phyloP scores from a whole-genome alignment of 768 basidiomycete species.

The Tricholoma flavovirens region DNA sequence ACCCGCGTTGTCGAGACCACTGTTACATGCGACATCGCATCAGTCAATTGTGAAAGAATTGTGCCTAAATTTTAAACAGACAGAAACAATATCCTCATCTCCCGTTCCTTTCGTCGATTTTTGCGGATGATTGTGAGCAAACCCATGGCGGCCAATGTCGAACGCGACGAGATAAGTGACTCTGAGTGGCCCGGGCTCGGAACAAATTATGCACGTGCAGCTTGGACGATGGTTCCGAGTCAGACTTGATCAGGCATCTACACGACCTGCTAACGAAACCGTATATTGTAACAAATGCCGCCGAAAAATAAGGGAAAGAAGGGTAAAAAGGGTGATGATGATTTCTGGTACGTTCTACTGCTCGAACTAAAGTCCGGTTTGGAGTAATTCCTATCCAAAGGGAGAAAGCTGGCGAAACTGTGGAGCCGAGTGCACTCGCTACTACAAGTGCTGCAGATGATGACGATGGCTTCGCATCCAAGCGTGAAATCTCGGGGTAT shows the following conservation, averaged over 20 bases:
- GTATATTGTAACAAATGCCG: constrained; percentile 31
- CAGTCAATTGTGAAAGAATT: constrained; percentile 2
- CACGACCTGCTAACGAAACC: neutral
- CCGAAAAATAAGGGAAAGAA: constrained; percentile 82
- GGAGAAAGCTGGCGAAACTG: constrained; percentile 60
- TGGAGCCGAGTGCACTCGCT: constrained; percentile 35
- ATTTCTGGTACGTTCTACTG: constrained; percentile 60
- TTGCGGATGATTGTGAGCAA: constrained; percentile 96
- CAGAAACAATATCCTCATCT: constrained; percentile 96
- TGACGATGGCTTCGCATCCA: constrained; percentile 21
- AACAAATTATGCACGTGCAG: neutral
- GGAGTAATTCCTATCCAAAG: constrained; percentile 29
- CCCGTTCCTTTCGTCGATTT: constrained; percentile 90
- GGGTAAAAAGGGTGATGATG: constrained; percentile 75
- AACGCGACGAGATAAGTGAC: neutral
- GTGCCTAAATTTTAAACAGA: constrained; percentile 4
- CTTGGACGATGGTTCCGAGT: too few relatives aligned
- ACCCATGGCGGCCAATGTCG: constrained; percentile 55
- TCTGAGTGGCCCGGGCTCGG: neutral
- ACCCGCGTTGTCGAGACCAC: constrained; percentile 96
- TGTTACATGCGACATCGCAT: constrained; percentile 36
- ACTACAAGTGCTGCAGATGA: constrained; percentile 40
- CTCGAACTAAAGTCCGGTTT: constrained; percentile 9
- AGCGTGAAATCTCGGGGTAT: constrained; percentile 46
- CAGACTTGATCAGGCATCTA: neutral